Base-by-base conservation (phyloP, 2,329 filamentous ascomycete genomes). In the Bertia moriformis region DNA sequence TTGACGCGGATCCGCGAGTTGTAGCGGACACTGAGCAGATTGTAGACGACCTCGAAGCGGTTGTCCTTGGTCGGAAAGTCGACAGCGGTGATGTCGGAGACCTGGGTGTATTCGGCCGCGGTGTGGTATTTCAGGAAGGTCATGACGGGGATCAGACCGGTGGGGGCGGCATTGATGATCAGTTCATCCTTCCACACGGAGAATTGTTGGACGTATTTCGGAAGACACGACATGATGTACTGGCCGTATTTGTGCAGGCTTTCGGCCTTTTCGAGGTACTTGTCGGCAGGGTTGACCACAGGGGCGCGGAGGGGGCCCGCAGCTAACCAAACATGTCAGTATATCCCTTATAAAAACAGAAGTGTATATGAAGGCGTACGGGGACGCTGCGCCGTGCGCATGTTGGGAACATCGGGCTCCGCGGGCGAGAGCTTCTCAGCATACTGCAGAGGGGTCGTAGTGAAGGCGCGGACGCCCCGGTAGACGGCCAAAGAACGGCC, bases 131-230 rank as follows among this genome's bases (percentile, higher is more conserved):
- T 96, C 52, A 98, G 71, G 67, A 98, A 98, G 44, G 73, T 77
- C 61, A 98, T 88, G 52, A 93, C 83, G 29, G 91, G 91, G 49
- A 95, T 75, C 50, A 96, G 78, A 49, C 86, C 91, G 27, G 83
- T 66, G 1, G 91, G 91, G 37, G 85, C 71, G 54, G 96, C 91
- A 63, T 93, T 89, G 59, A 95, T 85, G 51, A 83, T 87, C 57
- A 98, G 77, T 64, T 98, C 91, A 58, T 98, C 91, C 67, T 98
- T 98, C 91, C 91, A 98, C 41, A 98, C 89, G 12, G 88, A 93
- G 67, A 96, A 96, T 66, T 98, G 91, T 67, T 98, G 93, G 52
- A 98, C 76, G 64, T 94, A 95, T 70, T 95, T 96, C 52, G 91
- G 93, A 55, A 98, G 65, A 61, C 85, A 93, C 49, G 87, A 88